These are phyloP conservation scores for Bryoerythrophyllum caledonicum DNA, from an alignment of 225 moss, liverwort and hornwort genomes.

Conservation along the genomic window DNA sequence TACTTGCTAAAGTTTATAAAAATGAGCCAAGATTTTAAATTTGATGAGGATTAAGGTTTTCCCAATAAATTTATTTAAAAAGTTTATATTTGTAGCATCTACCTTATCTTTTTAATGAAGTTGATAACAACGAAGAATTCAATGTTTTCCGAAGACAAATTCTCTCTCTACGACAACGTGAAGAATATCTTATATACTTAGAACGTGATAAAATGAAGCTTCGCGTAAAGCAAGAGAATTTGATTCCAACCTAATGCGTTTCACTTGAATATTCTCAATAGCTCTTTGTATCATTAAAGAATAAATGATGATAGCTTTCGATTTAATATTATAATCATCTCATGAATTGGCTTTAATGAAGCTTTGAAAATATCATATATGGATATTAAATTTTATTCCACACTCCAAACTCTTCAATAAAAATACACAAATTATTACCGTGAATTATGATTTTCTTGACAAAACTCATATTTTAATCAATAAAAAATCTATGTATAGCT, in stretches of 20 bases:
- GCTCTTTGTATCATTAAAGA: conserved; percentile 9
- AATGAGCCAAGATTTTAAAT: too few species aligned
- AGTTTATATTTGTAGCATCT: too few species aligned
- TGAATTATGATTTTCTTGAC: not conserved
- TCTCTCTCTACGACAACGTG: too few species aligned
- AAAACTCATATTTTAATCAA: conserved; percentile 1
- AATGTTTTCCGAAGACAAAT: too few species aligned
- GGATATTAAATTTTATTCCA: not conserved
- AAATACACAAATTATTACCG: not conserved
- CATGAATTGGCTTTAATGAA: not conserved
- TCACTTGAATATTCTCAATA: not conserved
- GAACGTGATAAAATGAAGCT: not conserved
- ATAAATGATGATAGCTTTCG: conserved; percentile 4
- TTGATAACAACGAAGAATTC: too few species aligned
- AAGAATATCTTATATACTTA: not conserved
- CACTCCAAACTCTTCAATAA: not conserved
- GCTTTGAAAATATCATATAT: not conserved
- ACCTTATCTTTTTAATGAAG: too few species aligned
- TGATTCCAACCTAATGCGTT: not conserved
- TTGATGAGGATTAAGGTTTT: too few species aligned
- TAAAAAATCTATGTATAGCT: not conserved
- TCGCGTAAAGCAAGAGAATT: not conserved
- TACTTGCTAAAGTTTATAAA: too few species aligned
- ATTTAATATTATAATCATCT: conserved; percentile 2
- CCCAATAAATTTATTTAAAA: too few species aligned